phyloP scores from a whole-genome alignment of 768 basidiomycete genomes.

The Pulveroboletus frians region DNA sequence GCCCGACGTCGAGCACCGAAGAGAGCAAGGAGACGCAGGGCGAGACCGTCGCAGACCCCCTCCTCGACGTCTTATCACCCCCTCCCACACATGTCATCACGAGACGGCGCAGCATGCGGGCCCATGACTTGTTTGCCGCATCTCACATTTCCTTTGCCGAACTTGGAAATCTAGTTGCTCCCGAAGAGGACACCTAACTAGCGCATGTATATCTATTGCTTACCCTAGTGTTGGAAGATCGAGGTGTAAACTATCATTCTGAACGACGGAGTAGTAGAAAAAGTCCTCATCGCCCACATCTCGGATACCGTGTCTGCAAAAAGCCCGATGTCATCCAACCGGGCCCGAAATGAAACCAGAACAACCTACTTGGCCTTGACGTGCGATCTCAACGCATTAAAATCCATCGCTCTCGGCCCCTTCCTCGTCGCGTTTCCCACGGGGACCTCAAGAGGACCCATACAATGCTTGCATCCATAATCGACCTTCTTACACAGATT shows the following conservation, averaged over 20 bases:
- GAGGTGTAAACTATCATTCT: neutral
- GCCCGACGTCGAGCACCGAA: neutral
- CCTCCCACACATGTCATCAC: constrained; percentile 3
- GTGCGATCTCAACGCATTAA: constrained; percentile 60
- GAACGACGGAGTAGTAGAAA: constrained; percentile 23
- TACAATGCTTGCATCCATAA: constrained; percentile 55
- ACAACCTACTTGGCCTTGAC: constrained; percentile 52
- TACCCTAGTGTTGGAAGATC: no score
- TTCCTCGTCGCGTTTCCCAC: neutral
- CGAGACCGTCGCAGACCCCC: constrained; percentile 8
- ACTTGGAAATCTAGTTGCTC: constrained; percentile 21
- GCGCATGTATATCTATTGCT: neutral
- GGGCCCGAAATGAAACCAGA: neutral
- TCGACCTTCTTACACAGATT: constrained; percentile 31
- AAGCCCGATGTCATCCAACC: constrained; percentile 5
- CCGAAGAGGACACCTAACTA: neutral
- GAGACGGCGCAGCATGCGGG: constrained; percentile 17
- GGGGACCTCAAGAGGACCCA: neutral
- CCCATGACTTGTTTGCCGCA: constrained; percentile 22
- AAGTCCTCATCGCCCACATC: constrained; percentile 53
- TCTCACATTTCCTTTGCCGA: constrained; percentile 26
- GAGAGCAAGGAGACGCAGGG: neutral
- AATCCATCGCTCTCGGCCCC: constrained; percentile 34
- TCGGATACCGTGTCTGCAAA: constrained; percentile 44
- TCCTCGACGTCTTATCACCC: constrained; percentile 21